A percentile compares a stretch with the other conserved stretches of the same genome.
Evolutionary conservation across 2,329 filamentous ascomycete species (phyloP).

Genomic region (Microsporum audouinii): DNA sequence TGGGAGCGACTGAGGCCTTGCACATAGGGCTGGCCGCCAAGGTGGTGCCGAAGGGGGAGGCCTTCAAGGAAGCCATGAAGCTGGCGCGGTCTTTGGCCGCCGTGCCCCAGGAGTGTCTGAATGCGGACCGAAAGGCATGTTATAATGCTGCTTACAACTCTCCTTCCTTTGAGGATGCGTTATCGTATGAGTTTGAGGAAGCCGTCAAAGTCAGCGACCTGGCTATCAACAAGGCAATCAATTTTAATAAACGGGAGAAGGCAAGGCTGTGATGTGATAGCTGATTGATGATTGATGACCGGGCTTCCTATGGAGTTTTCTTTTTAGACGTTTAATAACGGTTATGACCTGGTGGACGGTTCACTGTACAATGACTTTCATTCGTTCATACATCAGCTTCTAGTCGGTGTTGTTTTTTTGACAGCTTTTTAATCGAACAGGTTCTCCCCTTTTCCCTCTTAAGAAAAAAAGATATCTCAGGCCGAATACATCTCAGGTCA

Average conservation of each 20-base stretch:
- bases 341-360: background rate
- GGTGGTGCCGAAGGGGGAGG: slow-evolving; percentile 41
- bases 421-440: background rate
- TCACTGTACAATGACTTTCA: background rate
- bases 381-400: background rate
- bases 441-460: background rate
- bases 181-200: slow-evolving; percentile 38
- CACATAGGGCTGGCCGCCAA: slow-evolving; percentile 44
- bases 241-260: slow-evolving; percentile 7
- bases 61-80: slow-evolving; percentile 38
- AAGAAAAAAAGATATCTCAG: too few relatives aligned
- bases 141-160: slow-evolving; percentile 44
- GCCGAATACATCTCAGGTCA: background rate
- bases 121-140: slow-evolving; percentile 37
- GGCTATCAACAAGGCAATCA: slow-evolving; percentile 12
- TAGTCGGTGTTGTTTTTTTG: background rate
- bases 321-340: too few relatives aligned
- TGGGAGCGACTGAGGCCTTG: slow-evolving; percentile 41
- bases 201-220: slow-evolving; percentile 33
- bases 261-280: background rate
- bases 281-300: background rate
- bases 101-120: slow-evolving; percentile 46
- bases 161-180: slow-evolving; percentile 39
- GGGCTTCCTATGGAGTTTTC: background rate
- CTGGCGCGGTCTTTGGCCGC: slow-evolving; percentile 38